Percentiles rank a stretch among this genome's conserved stretches.
These are phyloP conservation scores for Zelonia costaricensis DNA, from an alignment of 208 protist genomes.

Conservation along the genomic window DNA sequence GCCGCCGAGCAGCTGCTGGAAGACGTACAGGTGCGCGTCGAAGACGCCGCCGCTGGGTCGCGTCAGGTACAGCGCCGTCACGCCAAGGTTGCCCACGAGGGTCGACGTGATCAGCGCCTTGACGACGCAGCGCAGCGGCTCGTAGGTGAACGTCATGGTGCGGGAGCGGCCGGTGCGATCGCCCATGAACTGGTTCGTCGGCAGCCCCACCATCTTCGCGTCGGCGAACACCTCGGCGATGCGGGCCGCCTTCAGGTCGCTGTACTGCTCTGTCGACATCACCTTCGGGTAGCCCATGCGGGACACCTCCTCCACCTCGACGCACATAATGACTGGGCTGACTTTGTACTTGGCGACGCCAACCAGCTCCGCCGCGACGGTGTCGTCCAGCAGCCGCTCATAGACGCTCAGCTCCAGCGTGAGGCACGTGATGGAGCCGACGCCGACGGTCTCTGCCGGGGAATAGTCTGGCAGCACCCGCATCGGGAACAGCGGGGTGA, in stretches of 20 bases:
- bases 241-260: constrained; percentile 77
- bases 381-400: constrained; percentile 80
- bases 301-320: constrained; percentile 87
- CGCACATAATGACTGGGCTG: constrained; percentile 65
- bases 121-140: constrained; percentile 64
- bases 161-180: constrained; percentile 65
- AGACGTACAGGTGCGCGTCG: constrained; percentile 84
- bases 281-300: constrained; percentile 87
- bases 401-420: constrained; percentile 83
- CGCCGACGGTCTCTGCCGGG: constrained; percentile 83
- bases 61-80: constrained; percentile 84
- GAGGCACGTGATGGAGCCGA: constrained; percentile 90
- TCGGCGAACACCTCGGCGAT: constrained; percentile 77
- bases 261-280: constrained; percentile 89
- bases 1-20: constrained; percentile 70
- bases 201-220: constrained; percentile 65
- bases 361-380: constrained; percentile 67
- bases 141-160: constrained; percentile 84
- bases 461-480: constrained; percentile 82
- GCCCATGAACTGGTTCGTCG: constrained; percentile 67
- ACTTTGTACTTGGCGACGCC: constrained; percentile 85
- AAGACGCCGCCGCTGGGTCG: constrained; percentile 75
- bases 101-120: constrained; percentile 81
- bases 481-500: constrained; percentile 83
- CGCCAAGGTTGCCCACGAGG: constrained; percentile 73